Conservation (phyloP, 768 basidiomycete species). For the Boletus sp. region DNA sequence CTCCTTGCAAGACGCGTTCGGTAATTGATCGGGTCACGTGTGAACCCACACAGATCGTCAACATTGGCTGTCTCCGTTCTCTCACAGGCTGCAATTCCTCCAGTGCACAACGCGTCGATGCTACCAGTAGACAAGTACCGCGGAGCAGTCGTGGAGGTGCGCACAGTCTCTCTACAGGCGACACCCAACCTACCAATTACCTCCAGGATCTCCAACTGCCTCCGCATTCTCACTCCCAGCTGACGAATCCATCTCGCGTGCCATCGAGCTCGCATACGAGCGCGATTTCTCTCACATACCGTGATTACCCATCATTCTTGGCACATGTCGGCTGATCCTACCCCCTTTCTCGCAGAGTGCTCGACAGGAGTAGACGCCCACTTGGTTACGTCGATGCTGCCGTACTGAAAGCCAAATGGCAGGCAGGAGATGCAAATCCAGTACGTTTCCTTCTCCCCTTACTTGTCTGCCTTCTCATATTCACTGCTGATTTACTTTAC, state of each 20-base stretch:
- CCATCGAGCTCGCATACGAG: constrained; percentile 87
- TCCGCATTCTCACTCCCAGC: constrained; percentile 78
- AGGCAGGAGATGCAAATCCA: constrained; percentile 65
- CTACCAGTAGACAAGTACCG: constrained; percentile 58
- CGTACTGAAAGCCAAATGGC: constrained; percentile 72
- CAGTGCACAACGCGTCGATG: not conserved
- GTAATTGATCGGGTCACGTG: constrained; percentile 1
- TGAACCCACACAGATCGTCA: not conserved
- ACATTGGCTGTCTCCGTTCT: constrained; percentile 4
- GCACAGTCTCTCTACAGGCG: not conserved
- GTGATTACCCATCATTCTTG: constrained; percentile 41
- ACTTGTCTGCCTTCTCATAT: not conserved
- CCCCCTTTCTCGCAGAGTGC: constrained; percentile 50
- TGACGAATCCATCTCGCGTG: constrained; percentile 66
- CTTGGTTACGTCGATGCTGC: constrained; percentile 84
- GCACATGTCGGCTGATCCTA: not conserved
- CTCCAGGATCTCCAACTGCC: constrained; percentile 66
- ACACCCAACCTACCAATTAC: not conserved
- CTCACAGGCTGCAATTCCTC: not conserved
- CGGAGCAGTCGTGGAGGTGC: constrained; percentile 87
- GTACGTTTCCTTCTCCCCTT: constrained; percentile 40
- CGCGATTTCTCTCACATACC: constrained; percentile 93
- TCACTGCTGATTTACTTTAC: not conserved
- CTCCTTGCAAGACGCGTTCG: too few species aligned
- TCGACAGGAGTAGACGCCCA: constrained; percentile 67